Evolutionary conservation across 2,329 filamentous ascomycete genomes (phyloP).

Genomic region (Chaetomium globosum): DNA sequence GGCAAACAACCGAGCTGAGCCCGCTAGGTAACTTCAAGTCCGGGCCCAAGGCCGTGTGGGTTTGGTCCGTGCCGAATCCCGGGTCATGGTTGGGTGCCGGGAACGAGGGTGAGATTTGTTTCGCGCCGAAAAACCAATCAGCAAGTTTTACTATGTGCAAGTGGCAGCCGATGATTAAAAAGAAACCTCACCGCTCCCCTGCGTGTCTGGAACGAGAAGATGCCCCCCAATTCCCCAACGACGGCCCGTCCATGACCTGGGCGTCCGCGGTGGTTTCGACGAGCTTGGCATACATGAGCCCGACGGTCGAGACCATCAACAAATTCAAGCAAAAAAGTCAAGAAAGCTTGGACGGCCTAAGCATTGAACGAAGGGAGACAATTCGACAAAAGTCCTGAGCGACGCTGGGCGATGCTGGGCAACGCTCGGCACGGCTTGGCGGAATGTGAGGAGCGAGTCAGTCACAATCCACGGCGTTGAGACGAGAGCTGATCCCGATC

Average conservation of each 20-base stretch:
- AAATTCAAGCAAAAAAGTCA: not conserved
- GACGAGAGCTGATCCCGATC: not conserved
- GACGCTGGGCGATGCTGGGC: constrained; percentile 10
- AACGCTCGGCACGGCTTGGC: constrained; percentile 17
- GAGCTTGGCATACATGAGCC: constrained; percentile 12
- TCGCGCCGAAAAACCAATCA: constrained; percentile 9
- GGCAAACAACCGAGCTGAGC: constrained; percentile 17
- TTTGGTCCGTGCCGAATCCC: constrained; percentile 23
- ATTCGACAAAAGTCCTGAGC: not conserved
- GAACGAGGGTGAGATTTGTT: constrained; percentile 9
- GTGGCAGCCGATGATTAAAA: not conserved
- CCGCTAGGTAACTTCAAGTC: not conserved
- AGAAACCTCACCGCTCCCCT: constrained; percentile 18
- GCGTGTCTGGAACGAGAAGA: not conserved
- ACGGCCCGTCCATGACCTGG: not conserved
- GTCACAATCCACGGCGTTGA: not conserved
- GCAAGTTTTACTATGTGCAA: not conserved
- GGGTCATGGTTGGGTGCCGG: constrained; percentile 22
- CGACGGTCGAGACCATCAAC: constrained; percentile 6
- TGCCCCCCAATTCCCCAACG: not conserved
- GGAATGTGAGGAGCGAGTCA: not conserved
- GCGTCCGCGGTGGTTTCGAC: not conserved
- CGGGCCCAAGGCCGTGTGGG: not conserved
- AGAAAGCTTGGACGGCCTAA: constrained; percentile 12
- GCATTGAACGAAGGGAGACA: constrained; percentile 1